A percentile compares a stretch with the other conserved stretches of the same genome.
These are phyloP conservation scores for Ceratocystis lukuohia DNA, from an alignment of 2,329 filamentous ascomycete genomes.

Conservation along the genomic window DNA sequence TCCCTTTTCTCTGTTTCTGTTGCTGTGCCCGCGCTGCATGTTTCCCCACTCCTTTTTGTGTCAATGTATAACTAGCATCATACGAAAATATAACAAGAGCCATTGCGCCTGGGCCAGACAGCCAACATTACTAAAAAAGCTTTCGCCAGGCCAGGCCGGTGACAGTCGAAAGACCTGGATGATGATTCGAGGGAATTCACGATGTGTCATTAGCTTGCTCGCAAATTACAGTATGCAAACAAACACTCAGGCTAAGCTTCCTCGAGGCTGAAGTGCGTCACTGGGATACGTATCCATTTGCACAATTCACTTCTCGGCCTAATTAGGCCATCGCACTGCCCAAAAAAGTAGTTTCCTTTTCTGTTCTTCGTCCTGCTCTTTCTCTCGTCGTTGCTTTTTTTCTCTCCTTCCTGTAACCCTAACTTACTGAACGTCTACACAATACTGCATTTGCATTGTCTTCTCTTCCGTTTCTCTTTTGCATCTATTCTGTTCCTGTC, in stretches of 20 bases:
- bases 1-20: not conserved
- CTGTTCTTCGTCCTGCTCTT: not conserved
- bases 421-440: too few species aligned
- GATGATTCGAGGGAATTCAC: too few species aligned
- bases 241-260: too few species aligned
- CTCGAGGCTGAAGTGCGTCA: not conserved
- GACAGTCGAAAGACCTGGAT: too few species aligned
- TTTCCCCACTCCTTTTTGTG: not conserved
- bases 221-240: too few species aligned
- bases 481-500: not conserved
- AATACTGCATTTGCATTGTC: not conserved
- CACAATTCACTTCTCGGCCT: not conserved
- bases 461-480: not conserved
- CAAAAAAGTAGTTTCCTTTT: not conserved
- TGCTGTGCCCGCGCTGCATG: not conserved
- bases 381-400: not conserved
- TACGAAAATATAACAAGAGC: too few species aligned
- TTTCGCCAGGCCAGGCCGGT: too few species aligned
- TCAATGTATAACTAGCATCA: too few species aligned
- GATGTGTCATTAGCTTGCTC: too few species aligned
- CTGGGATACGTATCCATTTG: not conserved
- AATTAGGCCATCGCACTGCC: not conserved
- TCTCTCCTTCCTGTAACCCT: not conserved
- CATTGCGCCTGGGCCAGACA: too few species aligned
- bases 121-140: too few species aligned